Base-by-base conservation (phyloP, 2,329 filamentous ascomycete genomes). In the Plectosphaerella sp. region DNA sequence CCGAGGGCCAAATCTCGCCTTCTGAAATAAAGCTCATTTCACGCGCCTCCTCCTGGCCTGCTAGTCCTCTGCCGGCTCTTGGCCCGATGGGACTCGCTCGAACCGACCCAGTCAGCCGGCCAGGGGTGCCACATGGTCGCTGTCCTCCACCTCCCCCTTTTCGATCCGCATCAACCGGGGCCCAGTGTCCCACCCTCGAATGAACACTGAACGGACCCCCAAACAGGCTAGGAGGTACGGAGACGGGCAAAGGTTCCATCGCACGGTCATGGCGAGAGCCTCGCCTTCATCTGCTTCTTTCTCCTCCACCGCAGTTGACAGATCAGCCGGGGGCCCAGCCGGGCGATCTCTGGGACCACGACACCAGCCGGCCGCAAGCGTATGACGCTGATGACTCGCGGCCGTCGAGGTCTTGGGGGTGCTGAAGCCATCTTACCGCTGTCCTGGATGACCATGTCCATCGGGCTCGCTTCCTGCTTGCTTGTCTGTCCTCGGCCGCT, bases 91-190 rank as follows among this genome's bases (percentile, higher is more conserved):
- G 22, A 39, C 47, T 20, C 35, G 22, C 35, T 41, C 28, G 33
- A 48, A 22, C 14, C n/a, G 20, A 37, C 36, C 35, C 45, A 33
- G 22, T 22, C 22, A 22, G 18, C 12, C 18, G n/a, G 20, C 47
- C 47, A 48, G 47, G 47, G 46, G 47, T 24, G 47, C 47, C 47
- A 48, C 47, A 48, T 48, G 47, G 47, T 15, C 47, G 10, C 22
- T 33, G 36, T 18, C 20, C 47, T 25, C 36, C 36, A 41, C 22
- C 25, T 39, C 7, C 35, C 47, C 47, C 36, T 48, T 41, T 39
- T 24, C 36, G 47, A 48, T 48, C 47, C 47, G 20, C 35, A 24
- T 24, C 35, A 48, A 35, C 22, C 15, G 46, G 25, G 22, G 22
- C 22, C 22, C 22, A 22, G 22, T 22, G 22, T 22, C 15, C n/a